These are phyloP conservation scores for Backusella luteola DNA, from an alignment of 192 early-diverging fungal species.

Conservation along the genomic window DNA sequence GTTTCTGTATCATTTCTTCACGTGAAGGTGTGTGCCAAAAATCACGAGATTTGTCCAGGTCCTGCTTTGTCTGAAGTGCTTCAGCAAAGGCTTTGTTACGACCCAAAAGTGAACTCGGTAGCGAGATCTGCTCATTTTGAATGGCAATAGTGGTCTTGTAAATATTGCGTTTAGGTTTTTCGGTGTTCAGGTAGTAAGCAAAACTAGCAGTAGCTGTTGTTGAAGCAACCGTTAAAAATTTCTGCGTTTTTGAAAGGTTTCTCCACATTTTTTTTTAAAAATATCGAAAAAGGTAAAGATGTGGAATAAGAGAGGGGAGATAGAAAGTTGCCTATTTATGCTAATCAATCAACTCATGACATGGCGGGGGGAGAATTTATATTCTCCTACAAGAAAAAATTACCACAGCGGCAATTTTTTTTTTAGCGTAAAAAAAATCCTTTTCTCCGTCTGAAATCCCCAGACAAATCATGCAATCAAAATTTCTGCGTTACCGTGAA, in stretches of 20 bases:
- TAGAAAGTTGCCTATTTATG: neutral
- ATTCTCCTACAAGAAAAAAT: neutral
- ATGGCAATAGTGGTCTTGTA: constrained; percentile 6
- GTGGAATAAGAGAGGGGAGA: neutral
- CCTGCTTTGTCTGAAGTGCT: constrained; percentile 8
- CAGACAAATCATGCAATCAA: neutral
- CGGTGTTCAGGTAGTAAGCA: constrained; percentile 14
- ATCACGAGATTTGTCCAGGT: constrained; percentile 50
- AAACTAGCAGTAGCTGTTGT: constrained; percentile 21
- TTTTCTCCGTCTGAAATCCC: neutral
- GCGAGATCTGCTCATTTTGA: neutral
- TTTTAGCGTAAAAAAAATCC: neutral
- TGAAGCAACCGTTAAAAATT: constrained; percentile 19
- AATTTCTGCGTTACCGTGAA: neutral
- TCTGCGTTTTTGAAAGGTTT: constrained; percentile 29
- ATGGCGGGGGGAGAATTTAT: neutral
- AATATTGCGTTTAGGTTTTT: neutral
- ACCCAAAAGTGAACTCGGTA: constrained; percentile 1
- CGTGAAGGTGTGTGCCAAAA: constrained; percentile 78
- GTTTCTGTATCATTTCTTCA: constrained; percentile 66
- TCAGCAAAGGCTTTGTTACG: constrained; percentile 20
- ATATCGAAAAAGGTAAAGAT: neutral
- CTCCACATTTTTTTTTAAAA: constrained; percentile 32
- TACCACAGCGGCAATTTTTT: neutral
- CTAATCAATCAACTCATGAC: neutral